phyloP scores from a whole-genome alignment of 495 filamentous ascomycete species.

The Parathielavia appendiculata region DNA sequence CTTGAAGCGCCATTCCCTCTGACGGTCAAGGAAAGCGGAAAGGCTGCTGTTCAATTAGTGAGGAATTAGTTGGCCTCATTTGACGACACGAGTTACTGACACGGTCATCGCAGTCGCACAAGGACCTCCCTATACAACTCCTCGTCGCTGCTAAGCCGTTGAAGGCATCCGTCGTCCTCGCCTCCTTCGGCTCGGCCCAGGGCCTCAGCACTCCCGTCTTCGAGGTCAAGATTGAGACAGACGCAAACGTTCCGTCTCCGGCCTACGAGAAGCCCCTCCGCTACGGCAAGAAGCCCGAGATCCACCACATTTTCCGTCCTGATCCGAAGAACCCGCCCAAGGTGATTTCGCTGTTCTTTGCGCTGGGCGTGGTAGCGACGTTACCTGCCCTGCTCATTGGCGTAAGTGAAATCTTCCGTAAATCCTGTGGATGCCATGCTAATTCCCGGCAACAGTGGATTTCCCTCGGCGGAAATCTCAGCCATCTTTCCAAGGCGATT shows the following conservation, averaged over 20 bases:
- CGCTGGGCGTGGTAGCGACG: constrained; percentile 61
- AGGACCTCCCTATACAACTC: constrained; percentile 84
- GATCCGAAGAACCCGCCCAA: constrained; percentile 78
- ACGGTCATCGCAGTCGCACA: constrained; percentile 61
- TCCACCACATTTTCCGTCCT: constrained; percentile 83
- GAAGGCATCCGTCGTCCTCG: constrained; percentile 73
- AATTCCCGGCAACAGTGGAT: constrained; percentile 55
- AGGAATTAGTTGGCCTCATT: constrained; percentile 22
- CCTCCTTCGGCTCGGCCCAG: constrained; percentile 72
- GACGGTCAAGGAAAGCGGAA: constrained; percentile 78
- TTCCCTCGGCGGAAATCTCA: constrained; percentile 76
- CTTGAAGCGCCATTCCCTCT: constrained; percentile 89
- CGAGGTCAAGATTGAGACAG: constrained; percentile 47
- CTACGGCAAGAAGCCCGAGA: constrained; percentile 77
- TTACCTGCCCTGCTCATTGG: constrained; percentile 64
- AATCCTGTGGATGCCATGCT: not conserved
- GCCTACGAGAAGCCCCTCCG: constrained; percentile 61
- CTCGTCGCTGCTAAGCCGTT: constrained; percentile 61
- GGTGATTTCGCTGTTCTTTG: constrained; percentile 74
- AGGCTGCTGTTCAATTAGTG: constrained; percentile 79
- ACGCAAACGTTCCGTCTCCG: constrained; percentile 57
- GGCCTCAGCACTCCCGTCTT: constrained; percentile 68
- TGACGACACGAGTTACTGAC: constrained; percentile 6
- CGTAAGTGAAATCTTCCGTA: constrained; percentile 48
- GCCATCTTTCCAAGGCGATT: constrained; percentile 70